Conservation (phyloP, 371 early-diverging fungal genomes). For the Nematocida parisii region DNA sequence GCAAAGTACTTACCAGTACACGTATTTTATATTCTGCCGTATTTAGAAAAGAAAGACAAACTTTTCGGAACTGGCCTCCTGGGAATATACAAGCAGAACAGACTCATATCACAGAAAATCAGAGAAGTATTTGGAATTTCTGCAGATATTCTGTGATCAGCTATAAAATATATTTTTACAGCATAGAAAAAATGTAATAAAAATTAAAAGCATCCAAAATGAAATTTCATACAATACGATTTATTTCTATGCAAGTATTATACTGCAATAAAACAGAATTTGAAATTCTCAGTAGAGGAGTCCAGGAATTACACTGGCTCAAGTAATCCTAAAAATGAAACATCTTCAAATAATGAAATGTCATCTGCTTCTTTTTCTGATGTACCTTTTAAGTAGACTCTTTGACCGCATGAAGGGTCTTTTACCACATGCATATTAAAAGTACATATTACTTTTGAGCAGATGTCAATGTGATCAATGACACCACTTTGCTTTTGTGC, state of each 20-base stretch:
- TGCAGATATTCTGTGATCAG: background rate
- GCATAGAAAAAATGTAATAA: background rate
- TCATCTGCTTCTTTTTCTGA: background rate
- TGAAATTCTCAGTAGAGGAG: background rate
- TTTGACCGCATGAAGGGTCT: conserved; percentile 60
- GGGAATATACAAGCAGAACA: conserved; percentile 13
- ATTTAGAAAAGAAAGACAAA: conserved; percentile 23
- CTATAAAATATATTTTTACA: background rate
- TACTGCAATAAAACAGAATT: too few species aligned
- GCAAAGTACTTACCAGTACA: conserved; percentile 14
- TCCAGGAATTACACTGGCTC: background rate
- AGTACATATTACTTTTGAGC: conserved; percentile 61
- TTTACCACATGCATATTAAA: conserved; percentile 69
- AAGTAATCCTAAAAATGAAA: conserved; percentile 46
- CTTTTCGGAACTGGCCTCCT: conserved; percentile 16
- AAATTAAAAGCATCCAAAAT: background rate
- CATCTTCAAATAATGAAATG: conserved; percentile 10
- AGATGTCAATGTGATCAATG: conserved; percentile 59
- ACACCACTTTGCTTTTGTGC: conserved; percentile 49
- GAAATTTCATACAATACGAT: too few species aligned
- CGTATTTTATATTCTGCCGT: conserved; percentile 27
- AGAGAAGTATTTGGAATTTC: background rate
- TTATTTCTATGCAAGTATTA: too few species aligned
- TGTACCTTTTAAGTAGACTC: conserved; percentile 50
- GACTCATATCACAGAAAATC: background rate